Evolutionary conservation across 2,329 filamentous ascomycete species (phyloP), one percentile per base, ranked within the genome.

Genomic region (Neonectria sp.): DNA sequence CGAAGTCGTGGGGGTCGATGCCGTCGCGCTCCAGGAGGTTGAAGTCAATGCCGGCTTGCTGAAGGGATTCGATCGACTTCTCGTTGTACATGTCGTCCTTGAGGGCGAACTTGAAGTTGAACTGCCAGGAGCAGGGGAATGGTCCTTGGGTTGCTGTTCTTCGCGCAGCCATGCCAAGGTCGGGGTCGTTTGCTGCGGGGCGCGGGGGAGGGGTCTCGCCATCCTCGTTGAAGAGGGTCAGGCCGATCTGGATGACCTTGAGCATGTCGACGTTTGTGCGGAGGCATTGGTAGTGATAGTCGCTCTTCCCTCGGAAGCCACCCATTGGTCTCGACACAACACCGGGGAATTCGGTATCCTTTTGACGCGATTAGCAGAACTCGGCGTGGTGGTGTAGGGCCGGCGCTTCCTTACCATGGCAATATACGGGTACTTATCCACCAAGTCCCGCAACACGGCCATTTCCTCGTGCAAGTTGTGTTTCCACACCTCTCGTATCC

Each of bases 261-360:
- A 99, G 89, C 77, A 99, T 90, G 79, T 99, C 96, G 77, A 99
- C 96, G 79, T 99, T 99, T 75, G 95, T 97, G 68, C 96, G 93
- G 53, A 99, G 87, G 68, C 95, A 98, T 85, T 99, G 96, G 83
- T 99, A 99, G 80, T 99, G 96, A 79, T 99, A 99, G 76, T 98
- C 95, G 72, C 95, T 96, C 84, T 98, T 98, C 66, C 93, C 96
- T 67, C 93, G 90, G 81, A 99, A 99, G 63, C 92, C 91, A 55
- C 96, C 96, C 87, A 99, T 98, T 2, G 96, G 96, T 73, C 96
- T 90, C 29, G 95, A 94, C 60, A 99, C 95, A 60, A 99, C 95
- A 64, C 96, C 96, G n/a, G 96, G 96, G 75, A 99, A 99, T 79
- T 98, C 95, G 27, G 96, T 98, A 79, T 99, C 96, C 95, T 97